Evolutionary conservation across 306 rosid species (phyloP), one percentile per base, ranked within the genome.

Genomic region (Cicer pinnatifidum): DNA sequence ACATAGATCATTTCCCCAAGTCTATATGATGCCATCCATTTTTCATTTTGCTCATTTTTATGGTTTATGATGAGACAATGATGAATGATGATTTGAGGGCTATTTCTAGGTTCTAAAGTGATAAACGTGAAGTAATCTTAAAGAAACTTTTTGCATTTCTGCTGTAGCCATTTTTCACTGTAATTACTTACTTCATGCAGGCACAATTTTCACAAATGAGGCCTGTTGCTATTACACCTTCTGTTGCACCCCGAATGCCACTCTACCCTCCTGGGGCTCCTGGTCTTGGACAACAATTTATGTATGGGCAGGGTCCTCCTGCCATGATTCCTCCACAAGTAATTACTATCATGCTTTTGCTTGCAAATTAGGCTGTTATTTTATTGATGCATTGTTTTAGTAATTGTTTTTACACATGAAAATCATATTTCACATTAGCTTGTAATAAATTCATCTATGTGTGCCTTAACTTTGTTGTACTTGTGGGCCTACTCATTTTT

Each of bases 261-360:
- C 80, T 91, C 77, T 91, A 85, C 62, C 92, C 97, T 57, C 91
- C 96, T 45, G 93, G 96, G 66, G 89, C 84, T 60, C 90, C 94
- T 6, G 93, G 89, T 79, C 37, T 91, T 0, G 97, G 97, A 33
- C 96, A 90, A 52, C 96, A 90, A 53, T 83, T 81, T 73, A 28
- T 89, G 80, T 89, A 89, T 83, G 97, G 97, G 15, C 97, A 88
- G 78, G 92, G 83, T 2, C 92, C 90, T 11, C 90, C 91, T 9
- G 83, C 94, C 13, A 84, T 91, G 57, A 84, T 91, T 73, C 90
- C 97, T 19, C 89, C 90, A 16, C 97, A 91, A 19, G 97, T 91
- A 82, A 82, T 39, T 52, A 40, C 11, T 59, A n/a, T 53, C 43
- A 4, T 47, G 6, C 35, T 37, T 20, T 35, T 35, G 35, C 11